Conservation (phyloP, 306 rosid species). For the Sicyos baderoa region DNA sequence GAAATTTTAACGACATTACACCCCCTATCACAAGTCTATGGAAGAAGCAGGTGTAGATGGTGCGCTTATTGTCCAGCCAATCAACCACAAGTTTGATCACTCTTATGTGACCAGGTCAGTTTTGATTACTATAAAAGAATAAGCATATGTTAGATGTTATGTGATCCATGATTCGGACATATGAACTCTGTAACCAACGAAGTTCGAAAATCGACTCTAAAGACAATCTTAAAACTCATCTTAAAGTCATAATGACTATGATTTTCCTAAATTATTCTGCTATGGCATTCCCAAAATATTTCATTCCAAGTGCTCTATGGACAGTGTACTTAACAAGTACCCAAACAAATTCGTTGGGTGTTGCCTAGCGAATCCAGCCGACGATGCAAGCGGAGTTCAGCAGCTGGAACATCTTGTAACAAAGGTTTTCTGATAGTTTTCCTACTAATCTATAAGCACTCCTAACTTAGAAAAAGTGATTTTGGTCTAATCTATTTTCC, state of each 20-base stretch:
- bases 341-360: conserved; percentile 81
- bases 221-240: too few relatives aligned
- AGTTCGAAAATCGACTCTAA: too few relatives aligned
- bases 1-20: background rate
- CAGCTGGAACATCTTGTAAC: conserved; percentile 59
- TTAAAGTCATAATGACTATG: too few relatives aligned
- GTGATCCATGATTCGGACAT: too few relatives aligned
- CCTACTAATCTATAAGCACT: background rate
- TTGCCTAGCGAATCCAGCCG: conserved; percentile 90
- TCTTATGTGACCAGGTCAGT: conserved; percentile 72
- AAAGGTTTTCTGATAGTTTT: conserved; percentile 35
- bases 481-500: conserved; percentile 22
- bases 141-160: background rate
- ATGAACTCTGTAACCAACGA: too few relatives aligned
- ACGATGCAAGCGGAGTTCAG: conserved; percentile 65
- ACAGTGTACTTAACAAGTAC: conserved; percentile 68
- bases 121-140: background rate
- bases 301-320: background rate
- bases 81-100: conserved; percentile 81
- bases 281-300: too few relatives aligned
- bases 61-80: conserved; percentile 90
- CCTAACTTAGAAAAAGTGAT: conserved; percentile 11
- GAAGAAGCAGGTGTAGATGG: conserved; percentile 82
- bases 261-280: too few relatives aligned
- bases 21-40: conserved; percentile 36